A percentile compares a stretch with the other conserved stretches of the same genome.
Conservation (phyloP, 2,329 filamentous ascomycete genomes). For the Arthrobotrys megalospora region DNA sequence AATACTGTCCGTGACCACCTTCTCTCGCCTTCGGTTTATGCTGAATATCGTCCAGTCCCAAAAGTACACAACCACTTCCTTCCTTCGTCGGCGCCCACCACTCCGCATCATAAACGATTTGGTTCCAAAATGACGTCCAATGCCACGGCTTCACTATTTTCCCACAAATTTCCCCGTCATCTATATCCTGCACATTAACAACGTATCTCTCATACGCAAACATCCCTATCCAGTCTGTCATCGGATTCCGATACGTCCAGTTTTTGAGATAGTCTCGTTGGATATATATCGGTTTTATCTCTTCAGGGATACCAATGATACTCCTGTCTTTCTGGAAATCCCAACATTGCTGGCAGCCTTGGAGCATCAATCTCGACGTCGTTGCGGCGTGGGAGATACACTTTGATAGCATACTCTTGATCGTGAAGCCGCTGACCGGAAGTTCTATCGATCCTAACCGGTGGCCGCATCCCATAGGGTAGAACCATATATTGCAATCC, state of each 20-base stretch:
- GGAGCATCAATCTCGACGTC: background rate
- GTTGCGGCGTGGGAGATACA: conserved; percentile 7
- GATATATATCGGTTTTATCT: conserved; percentile 15
- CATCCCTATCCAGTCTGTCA: conserved; percentile 10
- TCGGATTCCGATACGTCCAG: conserved; percentile 25
- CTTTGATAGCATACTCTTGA: conserved; percentile 19
- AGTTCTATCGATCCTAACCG: background rate
- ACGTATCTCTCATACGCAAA: conserved; percentile 31
- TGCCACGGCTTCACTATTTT: conserved; percentile 38
- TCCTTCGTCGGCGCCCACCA: background rate
- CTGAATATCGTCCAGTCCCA: conserved; percentile 26
- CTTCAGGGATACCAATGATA: background rate
- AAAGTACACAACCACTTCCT: conserved; percentile 14
- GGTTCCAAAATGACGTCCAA: conserved; percentile 35
- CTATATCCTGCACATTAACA: conserved; percentile 25
- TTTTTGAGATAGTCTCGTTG: background rate
- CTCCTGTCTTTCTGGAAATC: background rate
- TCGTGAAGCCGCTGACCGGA: conserved; percentile 2
- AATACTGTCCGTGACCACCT: background rate
- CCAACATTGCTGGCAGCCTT: conserved; percentile 26
- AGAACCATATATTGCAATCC: conserved; percentile 29
- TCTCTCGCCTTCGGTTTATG: background rate
- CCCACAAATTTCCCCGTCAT: conserved; percentile 10
- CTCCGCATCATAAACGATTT: background rate
- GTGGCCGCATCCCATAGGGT: conserved; percentile 19